phyloP scores from a whole-genome alignment of 805 yeast species.

The Komagataella mondaviorum region DNA sequence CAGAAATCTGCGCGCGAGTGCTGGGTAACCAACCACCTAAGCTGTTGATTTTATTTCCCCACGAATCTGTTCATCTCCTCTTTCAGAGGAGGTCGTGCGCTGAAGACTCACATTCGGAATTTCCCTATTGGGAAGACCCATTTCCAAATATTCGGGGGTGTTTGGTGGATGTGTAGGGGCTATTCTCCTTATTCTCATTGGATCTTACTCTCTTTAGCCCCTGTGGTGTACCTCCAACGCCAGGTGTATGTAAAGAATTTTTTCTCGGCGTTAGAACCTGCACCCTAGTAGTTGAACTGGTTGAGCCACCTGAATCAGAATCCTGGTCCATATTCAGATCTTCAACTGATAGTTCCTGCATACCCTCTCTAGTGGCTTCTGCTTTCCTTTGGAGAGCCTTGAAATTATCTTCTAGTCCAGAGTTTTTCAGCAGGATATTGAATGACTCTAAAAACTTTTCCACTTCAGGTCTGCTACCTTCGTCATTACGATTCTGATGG shows the following conservation, averaged over 20 bases:
- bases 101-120: not conserved
- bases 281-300: not conserved
- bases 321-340: not conserved
- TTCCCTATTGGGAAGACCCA: not conserved
- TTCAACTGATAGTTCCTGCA: not conserved
- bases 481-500: not conserved
- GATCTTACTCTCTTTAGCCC: not conserved
- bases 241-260: not conserved
- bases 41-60: not conserved
- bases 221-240: not conserved
- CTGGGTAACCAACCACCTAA: not conserved
- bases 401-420: not conserved
- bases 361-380: not conserved
- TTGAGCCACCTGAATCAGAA: not conserved
- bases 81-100: not conserved
- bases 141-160: not conserved
- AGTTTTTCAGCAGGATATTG: not conserved
- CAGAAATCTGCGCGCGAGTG: not conserved
- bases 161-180: not conserved
- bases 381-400: not conserved
- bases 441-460: not conserved
- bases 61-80: not conserved
- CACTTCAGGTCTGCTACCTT: not conserved
- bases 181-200: not conserved
- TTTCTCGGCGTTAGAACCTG: not conserved